These are phyloP conservation scores for Asterochloris erici DNA, from an alignment of 139 green algal genomes.

Conservation along the genomic window DNA sequence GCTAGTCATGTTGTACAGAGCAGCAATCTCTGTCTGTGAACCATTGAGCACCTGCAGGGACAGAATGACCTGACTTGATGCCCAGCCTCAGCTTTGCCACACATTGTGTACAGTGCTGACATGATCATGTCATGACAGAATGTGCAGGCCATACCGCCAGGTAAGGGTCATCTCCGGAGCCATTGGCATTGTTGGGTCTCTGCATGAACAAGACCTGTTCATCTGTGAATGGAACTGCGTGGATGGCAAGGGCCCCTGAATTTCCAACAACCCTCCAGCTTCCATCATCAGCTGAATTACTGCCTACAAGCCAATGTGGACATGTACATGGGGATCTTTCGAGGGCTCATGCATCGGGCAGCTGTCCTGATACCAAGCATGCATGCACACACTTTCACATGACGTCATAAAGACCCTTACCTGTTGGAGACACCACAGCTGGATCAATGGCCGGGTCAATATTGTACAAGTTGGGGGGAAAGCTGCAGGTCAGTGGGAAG, in stretches of 20 bases:
- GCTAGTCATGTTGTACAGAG: slow-evolving; percentile 6
- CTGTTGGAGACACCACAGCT: too few relatives aligned
- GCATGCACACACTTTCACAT: too few relatives aligned
- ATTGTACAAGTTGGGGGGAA: too few relatives aligned
- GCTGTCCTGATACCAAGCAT: too few relatives aligned
- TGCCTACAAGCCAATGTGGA: not conserved
- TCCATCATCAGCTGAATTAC: not conserved
- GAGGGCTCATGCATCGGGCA: too few relatives aligned
- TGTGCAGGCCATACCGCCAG: not conserved
- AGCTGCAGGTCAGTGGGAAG: too few relatives aligned
- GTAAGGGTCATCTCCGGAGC: not conserved
- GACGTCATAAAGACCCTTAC: too few relatives aligned
- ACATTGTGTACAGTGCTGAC: not conserved
- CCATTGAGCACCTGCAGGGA: slow-evolving; percentile 7
- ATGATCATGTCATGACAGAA: not conserved
- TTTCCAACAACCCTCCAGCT: slow-evolving; percentile 8
- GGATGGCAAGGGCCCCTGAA: slow-evolving; percentile 8
- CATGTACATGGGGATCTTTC: not conserved
- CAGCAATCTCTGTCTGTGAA: slow-evolving; percentile 4
- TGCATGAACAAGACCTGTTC: slow-evolving; percentile 4
- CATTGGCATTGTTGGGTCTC: not conserved
- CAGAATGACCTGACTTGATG: not conserved
- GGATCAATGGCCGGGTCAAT: too few relatives aligned
- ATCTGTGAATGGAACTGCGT: slow-evolving; percentile 2
- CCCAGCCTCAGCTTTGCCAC: not conserved